Conservation (phyloP, 805 yeast species). For the Yarrowia sp. region DNA sequence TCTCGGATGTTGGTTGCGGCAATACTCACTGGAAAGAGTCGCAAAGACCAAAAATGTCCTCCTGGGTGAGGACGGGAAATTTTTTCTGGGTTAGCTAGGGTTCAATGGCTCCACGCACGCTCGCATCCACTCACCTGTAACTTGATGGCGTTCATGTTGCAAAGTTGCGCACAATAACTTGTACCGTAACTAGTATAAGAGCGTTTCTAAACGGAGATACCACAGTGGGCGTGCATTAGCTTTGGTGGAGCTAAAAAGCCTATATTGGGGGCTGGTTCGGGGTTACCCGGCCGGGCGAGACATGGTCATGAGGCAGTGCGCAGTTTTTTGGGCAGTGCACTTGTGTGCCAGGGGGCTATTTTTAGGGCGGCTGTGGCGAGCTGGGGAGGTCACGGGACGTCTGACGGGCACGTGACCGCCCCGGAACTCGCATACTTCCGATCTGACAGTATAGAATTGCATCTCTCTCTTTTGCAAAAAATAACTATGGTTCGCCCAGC, state of each 20-base stretch:
- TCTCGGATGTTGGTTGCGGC: background rate
- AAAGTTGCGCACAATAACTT: background rate
- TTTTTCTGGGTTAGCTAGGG: slow-evolving; percentile 52
- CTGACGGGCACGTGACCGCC: too few species aligned
- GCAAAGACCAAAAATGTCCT: slow-evolving; percentile 78
- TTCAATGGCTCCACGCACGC: background rate
- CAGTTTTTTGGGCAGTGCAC: background rate
- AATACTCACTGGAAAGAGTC: slow-evolving; percentile 62
- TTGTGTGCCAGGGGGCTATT: background rate
- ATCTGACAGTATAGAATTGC: too few species aligned
- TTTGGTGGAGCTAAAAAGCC: background rate
- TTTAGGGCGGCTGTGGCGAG: too few species aligned
- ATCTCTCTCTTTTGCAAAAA: too few species aligned
- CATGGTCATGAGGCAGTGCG: background rate
- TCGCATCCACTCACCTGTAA: slow-evolving; percentile 48
- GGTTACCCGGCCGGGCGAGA: background rate
- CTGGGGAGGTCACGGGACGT: too few species aligned
- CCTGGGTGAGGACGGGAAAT: slow-evolving; percentile 81
- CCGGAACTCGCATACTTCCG: too few species aligned
- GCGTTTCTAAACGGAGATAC: slow-evolving; percentile 7
- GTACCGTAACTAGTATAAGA: background rate
- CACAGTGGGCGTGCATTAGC: slow-evolving; percentile 8
- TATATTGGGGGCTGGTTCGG: slow-evolving; percentile 6
- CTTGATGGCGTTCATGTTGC: slow-evolving; percentile 60
- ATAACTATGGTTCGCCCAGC: too few species aligned